Base-by-base conservation (phyloP, 2,329 filamentous ascomycete genomes). In the Exophiala spinifera region DNA sequence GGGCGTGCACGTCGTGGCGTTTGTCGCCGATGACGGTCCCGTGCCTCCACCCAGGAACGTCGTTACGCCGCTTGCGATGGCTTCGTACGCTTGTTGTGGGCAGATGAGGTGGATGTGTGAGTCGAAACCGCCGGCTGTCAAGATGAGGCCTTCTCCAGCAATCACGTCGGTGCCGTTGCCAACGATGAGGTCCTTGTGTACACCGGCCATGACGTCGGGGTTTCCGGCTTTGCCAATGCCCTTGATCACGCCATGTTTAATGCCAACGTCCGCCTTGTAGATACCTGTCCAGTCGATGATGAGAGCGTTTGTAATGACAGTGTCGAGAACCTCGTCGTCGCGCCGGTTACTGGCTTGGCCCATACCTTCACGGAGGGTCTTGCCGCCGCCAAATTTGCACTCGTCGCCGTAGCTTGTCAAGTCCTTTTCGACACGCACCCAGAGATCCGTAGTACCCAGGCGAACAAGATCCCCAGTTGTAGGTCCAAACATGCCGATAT, bases 171-270 rank as follows among this genome's bases (percentile, higher is more conserved):
- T 97, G 62, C 88, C 89, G 60, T 86, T 87, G 10, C 92, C 92
- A 8, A 96, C 83, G 1, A 96, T 76, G 84, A 97, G 84, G 52
- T 84, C 79, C 0, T 83, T 77, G 55, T 86, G 78, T 5, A 97
- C 89, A 3, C 89, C 89, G 28, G 94, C 87, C 92, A 96, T 96
- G 44, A 95, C 84, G 72, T 97, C 92, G n/a, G 92, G 92, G 66
- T 96, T 97, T 17, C 92, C 92, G 14, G 92, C 90, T 73, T 97
- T 96, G 56, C 92, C 92, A 63, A 97, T 92, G 0, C 84, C 92
- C 23, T 86, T 85, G 65, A 97, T 96, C 36, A 87, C 69, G 1
- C 92, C 91, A 63, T 91, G 73, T 71, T 95, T 96, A 70, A 97
- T 85, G 23, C 92, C 92, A 67, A 97, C 95, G 70, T 97, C 92